These are phyloP conservation scores for Scheffersomyces illinoinensis DNA, from an alignment of 1,139 yeast genomes.

Conservation along the genomic window DNA sequence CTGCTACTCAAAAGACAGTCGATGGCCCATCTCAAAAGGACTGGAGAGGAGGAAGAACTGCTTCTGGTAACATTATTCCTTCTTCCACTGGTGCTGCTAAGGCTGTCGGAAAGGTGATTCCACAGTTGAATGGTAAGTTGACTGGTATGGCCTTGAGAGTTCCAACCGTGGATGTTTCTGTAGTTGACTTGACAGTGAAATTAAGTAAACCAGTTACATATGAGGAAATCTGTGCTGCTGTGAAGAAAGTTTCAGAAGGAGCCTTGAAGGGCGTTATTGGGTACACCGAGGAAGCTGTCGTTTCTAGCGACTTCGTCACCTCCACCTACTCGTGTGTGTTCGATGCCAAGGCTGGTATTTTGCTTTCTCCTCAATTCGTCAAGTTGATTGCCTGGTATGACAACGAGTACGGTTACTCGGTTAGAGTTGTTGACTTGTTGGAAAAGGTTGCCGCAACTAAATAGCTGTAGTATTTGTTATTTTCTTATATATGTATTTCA, in stretches of 20 bases:
- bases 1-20: slow-evolving; percentile 24
- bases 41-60: slow-evolving; percentile 26
- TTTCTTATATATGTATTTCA: background rate
- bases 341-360: slow-evolving; percentile 24
- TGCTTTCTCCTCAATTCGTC: slow-evolving; percentile 23
- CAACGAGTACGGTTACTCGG: slow-evolving; percentile 24
- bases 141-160: slow-evolving; percentile 25
- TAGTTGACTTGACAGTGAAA: slow-evolving; percentile 24
- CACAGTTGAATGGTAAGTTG: slow-evolving; percentile 24
- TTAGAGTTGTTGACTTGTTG: slow-evolving; percentile 25
- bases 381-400: slow-evolving; percentile 26
- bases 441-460: slow-evolving; percentile 14
- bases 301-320: slow-evolving; percentile 22
- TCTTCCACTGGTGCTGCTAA: slow-evolving; percentile 26
- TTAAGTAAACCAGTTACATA: slow-evolving; percentile 19
- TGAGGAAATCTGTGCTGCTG: slow-evolving; percentile 20
- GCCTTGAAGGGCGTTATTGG: slow-evolving; percentile 20
- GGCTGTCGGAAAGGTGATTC: slow-evolving; percentile 26
- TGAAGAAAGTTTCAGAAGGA: slow-evolving; percentile 21
- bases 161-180: slow-evolving; percentile 23
- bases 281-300: slow-evolving; percentile 23
- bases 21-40: slow-evolving; percentile 27
- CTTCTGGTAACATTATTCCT: slow-evolving; percentile 23
- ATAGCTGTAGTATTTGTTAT: background rate
- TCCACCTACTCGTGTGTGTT: slow-evolving; percentile 20